Evolutionary conservation across 495 filamentous ascomycete species (phyloP).

Genomic region (Penicillium tannophilum): DNA sequence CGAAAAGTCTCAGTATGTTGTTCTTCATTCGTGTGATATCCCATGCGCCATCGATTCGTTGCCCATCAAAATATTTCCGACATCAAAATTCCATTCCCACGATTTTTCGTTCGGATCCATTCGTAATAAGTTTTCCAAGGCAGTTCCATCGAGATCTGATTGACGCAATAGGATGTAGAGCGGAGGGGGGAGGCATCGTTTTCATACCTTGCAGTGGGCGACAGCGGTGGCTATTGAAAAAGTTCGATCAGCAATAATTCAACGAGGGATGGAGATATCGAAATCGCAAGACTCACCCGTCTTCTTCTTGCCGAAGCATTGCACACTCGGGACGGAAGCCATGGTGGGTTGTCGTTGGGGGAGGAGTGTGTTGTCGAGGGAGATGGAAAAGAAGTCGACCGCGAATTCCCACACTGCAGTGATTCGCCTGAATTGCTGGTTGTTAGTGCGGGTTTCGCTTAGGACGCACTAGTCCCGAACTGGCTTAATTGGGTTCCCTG

Average conservation of each 20-base stretch:
- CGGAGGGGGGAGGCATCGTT: conserved; percentile 19
- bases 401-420: conserved; percentile 32
- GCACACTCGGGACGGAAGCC: conserved; percentile 80
- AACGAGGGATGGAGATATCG: conserved; percentile 5
- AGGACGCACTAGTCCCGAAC: conserved; percentile 33
- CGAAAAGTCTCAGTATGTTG: conserved; percentile 37
- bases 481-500: conserved; percentile 14
- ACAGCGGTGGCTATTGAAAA: conserved; percentile 70
- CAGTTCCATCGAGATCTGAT: conserved; percentile 13
- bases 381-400: conserved; percentile 36
- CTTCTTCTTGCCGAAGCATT: conserved; percentile 96
- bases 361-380: conserved; percentile 47
- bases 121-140: conserved; percentile 1
- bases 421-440: conserved; percentile 33
- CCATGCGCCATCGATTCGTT: conserved; percentile 22
- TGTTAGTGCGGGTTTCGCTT: conserved; percentile 53
- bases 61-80: conserved; percentile 5
- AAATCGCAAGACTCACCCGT: conserved; percentile 55
- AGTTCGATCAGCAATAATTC: conserved; percentile 33
- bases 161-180: conserved; percentile 24
- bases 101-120: background rate
- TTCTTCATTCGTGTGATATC: conserved; percentile 18
- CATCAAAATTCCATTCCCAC: conserved; percentile 11
- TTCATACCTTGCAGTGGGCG: conserved; percentile 90
- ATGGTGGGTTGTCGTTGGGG: conserved; percentile 59